phyloP scores from a whole-genome alignment of 169 alveolate genomes.

The Neospora caninum region DNA sequence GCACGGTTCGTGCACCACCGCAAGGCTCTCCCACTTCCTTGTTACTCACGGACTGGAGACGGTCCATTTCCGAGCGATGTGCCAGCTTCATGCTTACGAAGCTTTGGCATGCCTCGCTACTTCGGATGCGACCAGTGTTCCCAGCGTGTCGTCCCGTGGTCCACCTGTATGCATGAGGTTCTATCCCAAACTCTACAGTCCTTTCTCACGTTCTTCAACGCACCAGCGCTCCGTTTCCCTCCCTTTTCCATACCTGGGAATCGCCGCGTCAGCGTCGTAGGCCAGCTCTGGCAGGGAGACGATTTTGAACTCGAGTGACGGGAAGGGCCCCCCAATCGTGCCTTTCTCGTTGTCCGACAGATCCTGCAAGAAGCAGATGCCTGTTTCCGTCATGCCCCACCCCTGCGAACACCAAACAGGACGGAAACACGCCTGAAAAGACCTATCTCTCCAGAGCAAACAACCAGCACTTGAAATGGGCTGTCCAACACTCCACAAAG shows the following conservation, averaged over 20 bases:
- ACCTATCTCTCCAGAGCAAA: not conserved
- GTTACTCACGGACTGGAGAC: no score
- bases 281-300: conserved; percentile 84
- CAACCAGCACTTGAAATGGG: not conserved
- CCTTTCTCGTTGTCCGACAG: conserved; percentile 69
- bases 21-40: no score
- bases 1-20: not conserved
- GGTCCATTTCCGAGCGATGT: no score
- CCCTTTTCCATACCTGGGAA: conserved; percentile 68
- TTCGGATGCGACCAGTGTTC: no score
- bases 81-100: no score
- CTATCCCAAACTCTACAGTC: no score
- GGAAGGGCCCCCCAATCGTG: conserved; percentile 85
- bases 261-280: conserved; percentile 67
- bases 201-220: no score
- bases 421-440: not conserved
- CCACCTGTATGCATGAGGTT: no score
- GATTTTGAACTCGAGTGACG: conserved; percentile 80
- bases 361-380: conserved; percentile 75
- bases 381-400: conserved; percentile 85
- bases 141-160: no score
- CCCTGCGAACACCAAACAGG: conserved; percentile 63
- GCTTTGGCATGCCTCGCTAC: no score
- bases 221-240: no score
- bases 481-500: no score